phyloP scores from a whole-genome alignment of 2,329 filamentous ascomycete genomes.

The Fusarium lyarnte region DNA sequence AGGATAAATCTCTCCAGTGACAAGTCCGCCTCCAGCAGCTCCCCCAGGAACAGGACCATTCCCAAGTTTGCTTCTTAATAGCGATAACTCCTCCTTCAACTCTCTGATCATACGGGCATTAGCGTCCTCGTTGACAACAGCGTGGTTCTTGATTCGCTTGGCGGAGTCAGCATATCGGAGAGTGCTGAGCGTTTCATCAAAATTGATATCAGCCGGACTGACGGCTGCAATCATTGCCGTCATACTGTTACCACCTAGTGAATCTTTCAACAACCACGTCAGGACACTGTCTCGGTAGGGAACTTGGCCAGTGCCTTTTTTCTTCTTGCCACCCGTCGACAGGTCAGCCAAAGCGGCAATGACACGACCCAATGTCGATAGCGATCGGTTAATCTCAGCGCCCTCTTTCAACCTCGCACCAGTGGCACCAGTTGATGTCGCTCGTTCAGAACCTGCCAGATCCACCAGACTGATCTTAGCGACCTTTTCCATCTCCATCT shows the following conservation, averaged over 20 bases:
- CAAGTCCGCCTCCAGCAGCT: slow-evolving; percentile 58
- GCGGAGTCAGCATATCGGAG: slow-evolving; percentile 96
- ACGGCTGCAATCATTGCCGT: slow-evolving; percentile 99
- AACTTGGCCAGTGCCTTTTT: slow-evolving; percentile 75
- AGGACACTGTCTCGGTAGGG: slow-evolving; percentile 97
- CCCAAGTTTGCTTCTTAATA: slow-evolving; percentile 86
- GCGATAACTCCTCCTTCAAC: slow-evolving; percentile 90
- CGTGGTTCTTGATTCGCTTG: slow-evolving; percentile 99
- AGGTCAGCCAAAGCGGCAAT: slow-evolving; percentile 95
- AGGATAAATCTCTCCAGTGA: slow-evolving; percentile 85
- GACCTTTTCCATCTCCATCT: slow-evolving; percentile 97
- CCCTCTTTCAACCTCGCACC: slow-evolving; percentile 96
- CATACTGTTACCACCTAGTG: slow-evolving; percentile 97
- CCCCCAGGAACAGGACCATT: slow-evolving; percentile 57
- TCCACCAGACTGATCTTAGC: slow-evolving; percentile 98
- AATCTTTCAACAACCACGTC: slow-evolving; percentile 97
- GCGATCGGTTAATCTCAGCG: slow-evolving; percentile 96
- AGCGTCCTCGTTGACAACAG: slow-evolving; percentile 97
- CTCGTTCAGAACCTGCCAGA: slow-evolving; percentile 96
- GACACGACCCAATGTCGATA: slow-evolving; percentile 95
- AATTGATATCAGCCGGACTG: slow-evolving; percentile 98
- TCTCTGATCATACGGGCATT: slow-evolving; percentile 99
- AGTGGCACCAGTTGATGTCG: slow-evolving; percentile 95
- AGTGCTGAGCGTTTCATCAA: slow-evolving; percentile 95
- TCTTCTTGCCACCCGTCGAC: slow-evolving; percentile 85